These are phyloP conservation scores for Cryphonectria nitschkei DNA, from an alignment of 2,329 filamentous ascomycete species.

Conservation along the genomic window DNA sequence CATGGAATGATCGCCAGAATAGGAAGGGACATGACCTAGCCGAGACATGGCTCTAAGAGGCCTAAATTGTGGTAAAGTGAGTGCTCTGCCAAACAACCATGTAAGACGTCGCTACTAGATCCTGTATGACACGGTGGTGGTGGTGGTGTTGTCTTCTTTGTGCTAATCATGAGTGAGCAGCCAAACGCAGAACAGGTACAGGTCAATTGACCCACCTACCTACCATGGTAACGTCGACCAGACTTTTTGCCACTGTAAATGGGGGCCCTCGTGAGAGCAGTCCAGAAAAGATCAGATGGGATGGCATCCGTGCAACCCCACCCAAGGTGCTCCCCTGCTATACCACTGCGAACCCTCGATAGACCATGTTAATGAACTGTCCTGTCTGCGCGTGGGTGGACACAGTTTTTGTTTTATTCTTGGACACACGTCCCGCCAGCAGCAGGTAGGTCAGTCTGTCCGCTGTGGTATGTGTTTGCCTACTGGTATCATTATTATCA, in stretches of 20 bases:
- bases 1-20: not conserved
- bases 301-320: constrained; percentile 9
- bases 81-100: not conserved
- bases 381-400: not conserved
- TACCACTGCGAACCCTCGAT: not conserved
- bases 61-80: not conserved
- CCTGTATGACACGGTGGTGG: not conserved
- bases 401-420: not conserved
- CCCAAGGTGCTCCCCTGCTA: not conserved
- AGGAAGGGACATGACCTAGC: not conserved
- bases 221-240: not conserved
- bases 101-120: not conserved
- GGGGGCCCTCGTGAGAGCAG: not conserved
- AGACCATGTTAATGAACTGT: not conserved
- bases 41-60: not conserved
- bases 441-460: not conserved
- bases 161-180: not conserved
- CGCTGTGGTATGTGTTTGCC: not conserved
- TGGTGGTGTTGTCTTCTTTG: not conserved
- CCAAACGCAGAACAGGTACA: not conserved
- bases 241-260: not conserved
- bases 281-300: not conserved
- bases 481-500: not conserved
- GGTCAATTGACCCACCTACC: not conserved
- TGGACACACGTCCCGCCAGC: not conserved